Conservation (phyloP, 768 basidiomycete genomes). For the Pulveroboletus sp. region DNA sequence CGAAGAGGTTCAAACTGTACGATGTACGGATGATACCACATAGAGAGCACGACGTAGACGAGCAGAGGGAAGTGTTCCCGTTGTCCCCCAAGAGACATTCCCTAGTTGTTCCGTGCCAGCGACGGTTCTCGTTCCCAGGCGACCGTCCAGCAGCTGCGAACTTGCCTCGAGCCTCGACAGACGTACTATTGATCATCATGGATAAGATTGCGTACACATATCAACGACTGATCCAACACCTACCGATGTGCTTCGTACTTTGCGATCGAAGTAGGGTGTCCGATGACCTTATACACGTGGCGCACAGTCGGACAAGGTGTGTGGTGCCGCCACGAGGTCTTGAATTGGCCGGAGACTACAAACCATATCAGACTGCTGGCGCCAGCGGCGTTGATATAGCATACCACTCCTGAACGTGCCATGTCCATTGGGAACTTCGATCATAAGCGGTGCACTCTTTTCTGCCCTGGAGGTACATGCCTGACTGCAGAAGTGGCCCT, state of each 20-base stretch:
- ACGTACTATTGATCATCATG: constrained; percentile 34
- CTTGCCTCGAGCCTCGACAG: constrained; percentile 59
- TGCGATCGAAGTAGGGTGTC: constrained; percentile 45
- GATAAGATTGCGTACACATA: not conserved
- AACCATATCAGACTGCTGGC: constrained; percentile 2
- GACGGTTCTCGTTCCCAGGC: constrained; percentile 68
- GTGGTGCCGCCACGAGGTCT: constrained; percentile 64
- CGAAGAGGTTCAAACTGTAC: constrained; percentile 59
- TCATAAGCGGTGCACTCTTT: constrained; percentile 50
- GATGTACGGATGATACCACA: constrained; percentile 65
- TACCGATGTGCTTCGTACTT: constrained; percentile 64
- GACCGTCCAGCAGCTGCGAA: constrained; percentile 53
- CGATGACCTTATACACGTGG: constrained; percentile 63
- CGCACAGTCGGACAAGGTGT: constrained; percentile 56
- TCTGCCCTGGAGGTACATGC: constrained; percentile 54
- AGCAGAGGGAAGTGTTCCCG: constrained; percentile 50
- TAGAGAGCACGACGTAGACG: constrained; percentile 56
- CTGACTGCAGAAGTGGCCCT: constrained; percentile 62
- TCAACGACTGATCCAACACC: constrained; percentile 7
- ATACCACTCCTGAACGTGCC: constrained; percentile 64
- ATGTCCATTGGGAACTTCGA: constrained; percentile 60
- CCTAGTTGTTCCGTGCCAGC: constrained; percentile 73
- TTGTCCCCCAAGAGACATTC: constrained; percentile 64
- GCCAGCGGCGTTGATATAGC: constrained; percentile 13
- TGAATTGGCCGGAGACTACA: constrained; percentile 65